Conservation (phyloP, 1,139 yeast species). For the Scheffersomyces titani region DNA sequence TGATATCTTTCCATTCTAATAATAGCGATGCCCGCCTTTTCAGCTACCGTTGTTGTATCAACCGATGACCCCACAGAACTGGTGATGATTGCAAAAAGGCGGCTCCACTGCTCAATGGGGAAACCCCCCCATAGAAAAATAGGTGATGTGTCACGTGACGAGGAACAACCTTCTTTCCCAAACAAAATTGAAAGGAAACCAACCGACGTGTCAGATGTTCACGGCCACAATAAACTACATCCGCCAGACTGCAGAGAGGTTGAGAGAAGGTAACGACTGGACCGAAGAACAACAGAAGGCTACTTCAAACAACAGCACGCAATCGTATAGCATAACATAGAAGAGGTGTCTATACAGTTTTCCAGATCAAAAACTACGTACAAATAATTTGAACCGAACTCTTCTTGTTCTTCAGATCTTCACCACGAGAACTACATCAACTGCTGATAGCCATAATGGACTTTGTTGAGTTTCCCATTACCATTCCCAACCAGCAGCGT, state of each 20-base stretch:
- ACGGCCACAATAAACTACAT: not conserved
- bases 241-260: not conserved
- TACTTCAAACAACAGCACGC: not conserved
- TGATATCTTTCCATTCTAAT: not conserved
- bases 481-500: constrained; percentile 56
- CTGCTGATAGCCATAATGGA: constrained; percentile 9
- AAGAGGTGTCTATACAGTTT: not conserved
- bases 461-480: constrained; percentile 57
- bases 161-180: not conserved
- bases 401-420: not conserved
- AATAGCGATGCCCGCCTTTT: not conserved
- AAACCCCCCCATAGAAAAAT: not conserved
- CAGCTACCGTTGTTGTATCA: not conserved
- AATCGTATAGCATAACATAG: not conserved
- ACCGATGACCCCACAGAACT: not conserved
- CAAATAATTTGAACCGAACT: not conserved
- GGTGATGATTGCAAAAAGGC: not conserved
- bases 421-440: not conserved
- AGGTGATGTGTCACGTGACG: not conserved
- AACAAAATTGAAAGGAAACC: not conserved
- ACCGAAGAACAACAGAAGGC: not conserved
- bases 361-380: not conserved
- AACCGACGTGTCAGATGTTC: not conserved
- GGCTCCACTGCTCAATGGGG: not conserved
- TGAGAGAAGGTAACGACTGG: not conserved